Conservation (phyloP, 73 alveolate genomes). For the Tetrahymena elliotti region DNA sequence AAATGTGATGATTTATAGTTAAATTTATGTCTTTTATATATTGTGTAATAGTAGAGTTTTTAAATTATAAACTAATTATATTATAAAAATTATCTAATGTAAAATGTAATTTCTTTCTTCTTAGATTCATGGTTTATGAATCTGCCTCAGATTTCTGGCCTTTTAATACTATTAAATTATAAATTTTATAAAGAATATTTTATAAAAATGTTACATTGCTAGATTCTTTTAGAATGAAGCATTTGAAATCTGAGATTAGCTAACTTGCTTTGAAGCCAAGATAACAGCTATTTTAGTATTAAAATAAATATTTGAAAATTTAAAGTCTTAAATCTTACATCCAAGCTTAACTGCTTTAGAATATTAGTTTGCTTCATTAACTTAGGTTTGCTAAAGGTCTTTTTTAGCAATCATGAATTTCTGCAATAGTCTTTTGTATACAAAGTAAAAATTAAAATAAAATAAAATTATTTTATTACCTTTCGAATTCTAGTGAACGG, state of each 20-base stretch:
- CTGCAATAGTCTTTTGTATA: not conserved
- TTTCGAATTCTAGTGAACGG: not conserved
- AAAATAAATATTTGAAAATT: not conserved
- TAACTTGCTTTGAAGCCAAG: not conserved
- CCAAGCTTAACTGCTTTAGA: not conserved
- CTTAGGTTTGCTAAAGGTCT: not conserved
- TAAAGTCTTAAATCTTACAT: not conserved
- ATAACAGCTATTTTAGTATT: not conserved
- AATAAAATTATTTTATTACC: not conserved
- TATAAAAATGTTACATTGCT: not conserved
- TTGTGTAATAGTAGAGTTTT: not conserved
- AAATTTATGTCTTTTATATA: too few relatives aligned
- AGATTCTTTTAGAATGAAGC: not conserved
- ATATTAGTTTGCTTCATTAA: not conserved
- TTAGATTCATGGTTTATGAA: too few relatives aligned
- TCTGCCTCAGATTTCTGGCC: not conserved
- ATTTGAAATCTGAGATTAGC: not conserved
- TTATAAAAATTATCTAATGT: not conserved
- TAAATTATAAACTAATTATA: not conserved
- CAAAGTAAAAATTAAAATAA: not conserved
- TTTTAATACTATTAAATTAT: not conserved
- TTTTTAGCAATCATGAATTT: not conserved
- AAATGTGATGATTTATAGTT: too few relatives aligned
- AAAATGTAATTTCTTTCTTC: not conserved
- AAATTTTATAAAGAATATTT: not conserved